A percentile compares a stretch with the other conserved stretches of the same genome.
phyloP scores from a whole-genome alignment of 306 rosid species.

The Vigna hirtella region DNA sequence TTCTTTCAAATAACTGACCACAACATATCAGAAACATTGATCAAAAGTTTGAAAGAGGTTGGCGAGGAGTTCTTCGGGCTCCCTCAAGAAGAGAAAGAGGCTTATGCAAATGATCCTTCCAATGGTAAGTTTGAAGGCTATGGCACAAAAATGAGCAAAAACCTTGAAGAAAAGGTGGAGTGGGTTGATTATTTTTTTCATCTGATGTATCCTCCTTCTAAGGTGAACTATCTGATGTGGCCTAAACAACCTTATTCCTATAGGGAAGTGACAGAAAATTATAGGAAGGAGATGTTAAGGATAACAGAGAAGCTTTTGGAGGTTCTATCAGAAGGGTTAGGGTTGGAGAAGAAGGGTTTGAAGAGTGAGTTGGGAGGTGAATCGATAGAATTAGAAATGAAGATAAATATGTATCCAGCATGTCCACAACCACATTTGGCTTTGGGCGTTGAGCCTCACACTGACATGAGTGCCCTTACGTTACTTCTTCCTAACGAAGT shows the following conservation, averaged over 20 bases:
- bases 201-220: constrained; percentile 58
- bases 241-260: constrained; percentile 60
- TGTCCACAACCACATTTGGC: constrained; percentile 79
- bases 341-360: constrained; percentile 53
- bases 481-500: constrained; percentile 64
- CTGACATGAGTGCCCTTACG: constrained; percentile 78
- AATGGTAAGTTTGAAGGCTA: constrained; percentile 63
- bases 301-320: constrained; percentile 50
- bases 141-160: constrained; percentile 73
- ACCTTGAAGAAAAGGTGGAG: constrained; percentile 61
- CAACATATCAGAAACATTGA: constrained; percentile 53
- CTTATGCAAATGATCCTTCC: constrained; percentile 64
- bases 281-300: constrained; percentile 59
- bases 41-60: constrained; percentile 57
- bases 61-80: constrained; percentile 58
- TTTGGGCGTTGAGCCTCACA: constrained; percentile 78
- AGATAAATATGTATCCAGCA: constrained; percentile 79
- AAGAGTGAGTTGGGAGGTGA: constrained; percentile 55
- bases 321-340: constrained; percentile 65
- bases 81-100: constrained; percentile 64
- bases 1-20: constrained; percentile 64
- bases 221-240: constrained; percentile 57
- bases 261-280: constrained; percentile 63
- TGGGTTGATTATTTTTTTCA: constrained; percentile 79
- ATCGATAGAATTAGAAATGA: constrained; percentile 65